Evolutionary conservation across 2,329 filamentous ascomycete species (phyloP).

Genomic region (Xylariaceae sp.): DNA sequence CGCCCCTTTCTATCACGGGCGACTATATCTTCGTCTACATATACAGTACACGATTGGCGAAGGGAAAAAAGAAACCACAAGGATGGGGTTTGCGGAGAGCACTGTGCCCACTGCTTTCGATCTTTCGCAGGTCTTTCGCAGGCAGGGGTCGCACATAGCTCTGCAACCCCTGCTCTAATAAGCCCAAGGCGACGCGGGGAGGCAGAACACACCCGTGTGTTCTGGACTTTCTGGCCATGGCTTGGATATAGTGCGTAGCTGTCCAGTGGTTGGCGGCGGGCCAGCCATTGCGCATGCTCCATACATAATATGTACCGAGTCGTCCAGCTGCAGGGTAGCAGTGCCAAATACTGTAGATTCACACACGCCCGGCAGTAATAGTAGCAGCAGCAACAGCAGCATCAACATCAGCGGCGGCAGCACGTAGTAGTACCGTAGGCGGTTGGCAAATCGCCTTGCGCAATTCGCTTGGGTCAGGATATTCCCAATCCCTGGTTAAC

Average conservation of each 20-base stretch:
- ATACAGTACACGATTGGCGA: conserved; percentile 9
- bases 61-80: conserved; percentile 13
- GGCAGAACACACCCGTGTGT: conserved; percentile 1
- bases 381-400: no score
- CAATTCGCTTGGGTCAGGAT: conserved; percentile 8
- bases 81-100: conserved; percentile 9
- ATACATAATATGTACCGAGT: not conserved
- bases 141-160: conserved; percentile 11
- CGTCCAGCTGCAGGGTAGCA: conserved; percentile 16
- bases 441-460: conserved; percentile 10
- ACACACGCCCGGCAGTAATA: not conserved
- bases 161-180: conserved; percentile 9
- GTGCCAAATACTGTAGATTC: conserved; percentile 6
- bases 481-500: conserved; percentile 8
- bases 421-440: not conserved
- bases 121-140: not conserved
- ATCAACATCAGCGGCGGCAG: no score
- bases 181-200: conserved; percentile 7
- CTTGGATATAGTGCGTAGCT: not conserved
- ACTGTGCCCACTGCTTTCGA: conserved; percentile 5
- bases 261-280: conserved; percentile 6
- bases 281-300: conserved; percentile 11
- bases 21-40: conserved; percentile 10
- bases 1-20: conserved; percentile 13
- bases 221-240: not conserved